phyloP scores from a whole-genome alignment of 169 alveolate species.

The Plasmodium gallinaceum region DNA sequence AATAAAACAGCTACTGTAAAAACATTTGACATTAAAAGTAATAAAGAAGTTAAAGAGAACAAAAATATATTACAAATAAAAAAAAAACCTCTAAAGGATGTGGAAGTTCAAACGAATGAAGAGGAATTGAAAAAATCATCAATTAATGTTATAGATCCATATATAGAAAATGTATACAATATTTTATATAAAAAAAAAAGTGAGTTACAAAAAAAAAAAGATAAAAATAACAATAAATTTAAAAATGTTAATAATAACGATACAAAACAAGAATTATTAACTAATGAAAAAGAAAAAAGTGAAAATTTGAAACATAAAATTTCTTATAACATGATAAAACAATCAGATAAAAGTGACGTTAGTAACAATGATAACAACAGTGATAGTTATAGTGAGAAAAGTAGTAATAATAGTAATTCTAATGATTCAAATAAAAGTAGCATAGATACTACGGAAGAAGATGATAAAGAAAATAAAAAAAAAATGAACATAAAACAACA shows the following conservation, averaged over 20 bases:
- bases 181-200: conserved; percentile 26
- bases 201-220: too few species aligned
- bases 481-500: too few species aligned
- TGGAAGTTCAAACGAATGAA: conserved; percentile 47
- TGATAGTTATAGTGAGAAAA: neutral
- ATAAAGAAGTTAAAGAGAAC: conserved; percentile 12
- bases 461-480: too few species aligned
- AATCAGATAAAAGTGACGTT: neutral
- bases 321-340: neutral
- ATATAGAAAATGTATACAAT: conserved; percentile 12
- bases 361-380: neutral
- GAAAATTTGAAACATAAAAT: neutral
- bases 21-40: conserved; percentile 17
- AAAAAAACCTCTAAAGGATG: conserved; percentile 36
- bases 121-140: conserved; percentile 15
- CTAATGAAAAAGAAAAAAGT: neutral
- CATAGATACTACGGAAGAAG: too few species aligned
- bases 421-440: too few species aligned
- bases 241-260: too few species aligned
- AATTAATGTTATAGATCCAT: neutral
- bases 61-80: neutral
- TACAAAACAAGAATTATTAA: neutral
- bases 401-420: neutral
- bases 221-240: too few species aligned
- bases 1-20: conserved; percentile 17